Evolutionary conservation across 2,329 filamentous ascomycete species (phyloP), one percentile per base, ranked within the genome.

Genomic region (Bretziella fagacearum): DNA sequence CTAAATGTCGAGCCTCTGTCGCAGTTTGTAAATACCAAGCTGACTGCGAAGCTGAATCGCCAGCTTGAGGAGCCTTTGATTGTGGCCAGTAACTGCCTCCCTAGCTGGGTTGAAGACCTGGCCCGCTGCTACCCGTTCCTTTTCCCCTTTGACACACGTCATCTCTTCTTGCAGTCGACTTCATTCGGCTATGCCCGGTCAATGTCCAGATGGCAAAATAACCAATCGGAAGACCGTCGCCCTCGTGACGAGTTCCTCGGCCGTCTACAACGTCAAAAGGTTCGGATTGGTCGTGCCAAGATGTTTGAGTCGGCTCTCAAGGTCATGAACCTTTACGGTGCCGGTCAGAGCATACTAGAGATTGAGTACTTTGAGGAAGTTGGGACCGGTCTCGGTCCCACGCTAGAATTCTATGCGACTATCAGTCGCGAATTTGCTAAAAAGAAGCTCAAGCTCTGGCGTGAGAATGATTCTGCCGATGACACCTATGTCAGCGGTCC

Each of bases 301-400:
- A 95, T 98, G 39, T 70, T 98, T 6, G 91, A 98, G 60, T 96
- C 91, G 11, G 91, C 91, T 0, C 70, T 96, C 60, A 98, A 98
- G 63, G 91, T 98, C 25, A 96, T 98, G 89, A 89, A 98, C 56
- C 73, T 96, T 2, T 98, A 98, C 56, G 91, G 91, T 1, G 84
- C 84, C n/a, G 93, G 89, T 1, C 84, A 93, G 50, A 96, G 89
- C 59, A 84, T 96, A 23, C 66, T 98, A 1, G 91, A 98, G 58
- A 89, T 98, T 2, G 93, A 98, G 58, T 98, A 98, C 58, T 98
- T 98, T 55, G 91, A 96, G 57, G 91, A 98, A 63, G 91, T 98
- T 18, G 91, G 91, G 48, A 98, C 93, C 20, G 91, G 91, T 40
- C 70, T 98, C 39, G 91, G 91, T 0, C 91, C 91, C 3, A 98